Evolutionary conservation across 331 rosid species (phyloP).

Genomic region (Malus hybrid): DNA sequence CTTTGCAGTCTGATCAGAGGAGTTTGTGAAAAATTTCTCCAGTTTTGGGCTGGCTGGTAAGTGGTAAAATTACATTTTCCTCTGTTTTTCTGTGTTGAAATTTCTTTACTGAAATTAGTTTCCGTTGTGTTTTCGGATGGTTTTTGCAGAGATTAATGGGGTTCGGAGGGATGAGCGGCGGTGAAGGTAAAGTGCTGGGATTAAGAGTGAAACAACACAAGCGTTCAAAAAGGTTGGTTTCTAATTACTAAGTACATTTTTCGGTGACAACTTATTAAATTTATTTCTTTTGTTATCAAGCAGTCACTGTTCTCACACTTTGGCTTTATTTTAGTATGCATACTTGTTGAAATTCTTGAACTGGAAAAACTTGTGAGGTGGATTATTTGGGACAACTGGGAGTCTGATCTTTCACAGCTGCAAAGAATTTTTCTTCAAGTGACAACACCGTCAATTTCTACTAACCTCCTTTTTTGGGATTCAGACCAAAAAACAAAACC

Average conservation of each 20-base stretch:
- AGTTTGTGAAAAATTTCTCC: constrained; percentile 20
- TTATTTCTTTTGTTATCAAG: constrained; percentile 17
- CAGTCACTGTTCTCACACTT: not conserved
- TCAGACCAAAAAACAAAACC: too few species aligned
- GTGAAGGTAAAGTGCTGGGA: constrained; percentile 41
- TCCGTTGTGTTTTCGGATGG: too few species aligned
- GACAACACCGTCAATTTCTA: not conserved
- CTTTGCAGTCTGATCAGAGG: constrained; percentile 27
- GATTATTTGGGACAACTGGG: constrained; percentile 9
- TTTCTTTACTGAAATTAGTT: constrained; percentile 18
- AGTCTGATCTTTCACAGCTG: constrained; percentile 30
- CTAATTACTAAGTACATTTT: not conserved
- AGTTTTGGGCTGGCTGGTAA: constrained; percentile 15
- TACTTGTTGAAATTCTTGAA: constrained; percentile 2
- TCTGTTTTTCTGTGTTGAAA: constrained; percentile 10
- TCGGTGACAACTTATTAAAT: constrained; percentile 14
- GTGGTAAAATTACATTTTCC: constrained; percentile 19
- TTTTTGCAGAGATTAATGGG: constrained; percentile 42
- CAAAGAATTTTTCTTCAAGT: constrained; percentile 1
- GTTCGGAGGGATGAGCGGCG: constrained; percentile 27
- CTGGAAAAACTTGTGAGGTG: constrained; percentile 20
- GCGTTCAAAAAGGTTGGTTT: constrained; percentile 71
- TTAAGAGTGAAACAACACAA: constrained; percentile 52
- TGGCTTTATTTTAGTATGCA: constrained; percentile 12
- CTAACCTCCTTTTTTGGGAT: not conserved